Conservation (phyloP, 768 basidiomycete genomes). For the Harrya chromipes region DNA sequence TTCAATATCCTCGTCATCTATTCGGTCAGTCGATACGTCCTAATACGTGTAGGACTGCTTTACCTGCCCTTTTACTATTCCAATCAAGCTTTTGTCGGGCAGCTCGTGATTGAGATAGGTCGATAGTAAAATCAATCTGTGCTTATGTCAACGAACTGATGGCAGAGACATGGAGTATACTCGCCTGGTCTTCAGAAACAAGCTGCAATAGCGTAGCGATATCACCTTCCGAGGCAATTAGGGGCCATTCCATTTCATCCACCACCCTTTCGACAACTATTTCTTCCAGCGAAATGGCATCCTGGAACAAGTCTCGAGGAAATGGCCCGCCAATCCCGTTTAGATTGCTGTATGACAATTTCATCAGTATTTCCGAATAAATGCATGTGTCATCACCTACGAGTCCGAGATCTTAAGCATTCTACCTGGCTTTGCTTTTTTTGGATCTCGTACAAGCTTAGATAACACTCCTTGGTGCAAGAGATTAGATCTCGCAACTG, state of each 20-base stretch:
- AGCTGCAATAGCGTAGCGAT: slow-evolving; percentile 71
- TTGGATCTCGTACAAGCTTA: slow-evolving; percentile 59
- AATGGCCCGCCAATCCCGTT: slow-evolving; percentile 64
- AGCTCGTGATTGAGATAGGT: slow-evolving; percentile 56
- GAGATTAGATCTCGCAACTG: slow-evolving; percentile 55
- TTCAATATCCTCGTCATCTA: slow-evolving; percentile 86
- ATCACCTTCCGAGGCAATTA: slow-evolving; percentile 79
- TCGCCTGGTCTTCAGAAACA: slow-evolving; percentile 78
- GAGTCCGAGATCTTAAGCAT: slow-evolving; percentile 73
- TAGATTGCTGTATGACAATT: slow-evolving; percentile 50
- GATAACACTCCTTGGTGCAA: slow-evolving; percentile 64
- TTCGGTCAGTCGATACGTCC: slow-evolving; percentile 4
- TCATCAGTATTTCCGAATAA: neutral
- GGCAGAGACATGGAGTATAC: slow-evolving; percentile 3
- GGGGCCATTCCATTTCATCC: slow-evolving; percentile 73
- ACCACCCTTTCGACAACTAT: slow-evolving; percentile 46
- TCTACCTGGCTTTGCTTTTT: slow-evolving; percentile 66
- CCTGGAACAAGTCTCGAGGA: slow-evolving; percentile 62
- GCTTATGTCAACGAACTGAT: neutral
- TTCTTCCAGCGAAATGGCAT: slow-evolving; percentile 64
- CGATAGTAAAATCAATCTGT: slow-evolving; percentile 72
- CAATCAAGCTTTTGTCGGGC: slow-evolving; percentile 63
- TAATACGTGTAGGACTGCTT: slow-evolving; percentile 9
- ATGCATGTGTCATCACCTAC: slow-evolving; percentile 31
- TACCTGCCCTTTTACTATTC: slow-evolving; percentile 89